Base-by-base conservation (phyloP, 805 yeast genomes). In the Candida vartiovaarae region DNA sequence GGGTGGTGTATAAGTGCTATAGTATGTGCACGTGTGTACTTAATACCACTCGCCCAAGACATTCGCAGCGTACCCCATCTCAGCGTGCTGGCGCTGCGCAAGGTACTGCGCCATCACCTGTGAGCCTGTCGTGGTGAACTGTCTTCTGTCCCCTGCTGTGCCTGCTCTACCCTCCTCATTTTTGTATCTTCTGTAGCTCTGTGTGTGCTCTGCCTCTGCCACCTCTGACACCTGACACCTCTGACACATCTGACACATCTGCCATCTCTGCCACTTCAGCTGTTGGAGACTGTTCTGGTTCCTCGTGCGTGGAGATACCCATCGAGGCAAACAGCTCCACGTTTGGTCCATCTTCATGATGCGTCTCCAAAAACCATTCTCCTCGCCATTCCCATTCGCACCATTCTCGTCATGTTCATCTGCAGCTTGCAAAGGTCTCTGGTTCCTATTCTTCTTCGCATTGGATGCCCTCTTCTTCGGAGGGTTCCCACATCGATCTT, bases 401-500 rank as follows among this genome's bases (percentile, higher is more conserved):
- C 25, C 20, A 5, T 35, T 4, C 5, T 5, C 15, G 8, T 32
- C 11, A 39, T 43, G 38, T 35, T 40, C 39, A n/a, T 36, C 39
- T 39, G 32, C 40, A 6, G 26, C 24, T 7, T 15, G 20, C 20
- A 15, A 15, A 15, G 20, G 20, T 15, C 20, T 15, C 20, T 15
- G 20, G 20, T 50, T 65, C 57, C 58, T 68, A 56, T 54, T 65
- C 50, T 62, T 66, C 57, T 54, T 71, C 43, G 59, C 55, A 15
- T 15, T 15, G 20, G 20, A 15, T 15, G 20, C 20, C 20, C 20
- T 15, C 20, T 15, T 15, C 64, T 75, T 83, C 46, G 79, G 82
- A 30, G 75, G 86, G 55, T 83, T 83, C 3, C 84, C 95, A 66
- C 95, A 84, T 57, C 95, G 71, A 62, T 84, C 95, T 54, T 82